phyloP scores from a whole-genome alignment of 2,329 filamentous ascomycete species.

The Colletotrichum noveboracense region DNA sequence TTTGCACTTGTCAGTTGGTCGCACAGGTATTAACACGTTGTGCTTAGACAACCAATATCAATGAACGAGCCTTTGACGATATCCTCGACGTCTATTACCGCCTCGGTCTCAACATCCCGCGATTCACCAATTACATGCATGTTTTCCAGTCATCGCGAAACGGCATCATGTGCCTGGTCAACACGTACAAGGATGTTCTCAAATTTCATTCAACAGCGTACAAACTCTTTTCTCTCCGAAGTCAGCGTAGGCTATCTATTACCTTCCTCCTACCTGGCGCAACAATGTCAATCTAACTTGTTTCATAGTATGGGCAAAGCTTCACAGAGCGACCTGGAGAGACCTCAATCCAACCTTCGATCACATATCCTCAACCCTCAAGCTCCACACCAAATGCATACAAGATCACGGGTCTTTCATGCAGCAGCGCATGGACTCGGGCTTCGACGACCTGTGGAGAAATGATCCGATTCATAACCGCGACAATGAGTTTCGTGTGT shows the following conservation, averaged over 20 bases:
- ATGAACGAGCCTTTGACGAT: slow-evolving; percentile 14
- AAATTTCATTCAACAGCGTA: slow-evolving; percentile 1
- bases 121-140: not conserved
- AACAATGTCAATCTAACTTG: not conserved
- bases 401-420: not conserved
- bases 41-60: not conserved
- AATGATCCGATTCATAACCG: too few relatives aligned
- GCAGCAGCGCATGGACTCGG: not conserved
- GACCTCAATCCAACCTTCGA: not conserved
- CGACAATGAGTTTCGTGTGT: not conserved
- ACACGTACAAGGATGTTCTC: slow-evolving; percentile 11
- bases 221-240: slow-evolving; percentile 3
- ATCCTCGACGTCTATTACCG: slow-evolving; percentile 20
- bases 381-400: not conserved
- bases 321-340: slow-evolving; percentile 12
- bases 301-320: not conserved
- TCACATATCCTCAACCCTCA: not conserved
- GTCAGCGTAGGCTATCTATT: not conserved
- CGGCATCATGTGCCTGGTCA: not conserved
- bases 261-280: not conserved
- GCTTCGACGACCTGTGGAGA: not conserved
- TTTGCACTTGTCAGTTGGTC: not conserved
- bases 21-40: not conserved
- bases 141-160: not conserved
- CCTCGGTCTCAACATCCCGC: not conserved